Conservation (phyloP, 2,329 filamentous ascomycete genomes). For the Ilyonectria destructans region DNA sequence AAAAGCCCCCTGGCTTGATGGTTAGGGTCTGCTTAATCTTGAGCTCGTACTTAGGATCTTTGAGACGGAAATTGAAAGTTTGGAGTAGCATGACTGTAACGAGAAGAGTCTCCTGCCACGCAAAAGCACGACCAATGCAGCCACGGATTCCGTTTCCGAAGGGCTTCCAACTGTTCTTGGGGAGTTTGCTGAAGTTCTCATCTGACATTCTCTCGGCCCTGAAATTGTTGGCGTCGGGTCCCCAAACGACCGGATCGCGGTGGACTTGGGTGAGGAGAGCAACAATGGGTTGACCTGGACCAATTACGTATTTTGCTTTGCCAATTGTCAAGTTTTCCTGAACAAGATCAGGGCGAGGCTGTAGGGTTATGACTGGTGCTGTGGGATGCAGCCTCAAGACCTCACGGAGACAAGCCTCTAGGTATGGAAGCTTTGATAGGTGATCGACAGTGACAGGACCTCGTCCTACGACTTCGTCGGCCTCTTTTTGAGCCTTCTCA, state of each 20-base stretch:
- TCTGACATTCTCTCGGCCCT: conserved; percentile 76
- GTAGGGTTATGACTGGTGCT: conserved; percentile 47
- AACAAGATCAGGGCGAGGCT: conserved; percentile 42
- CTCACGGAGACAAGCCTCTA: conserved; percentile 76
- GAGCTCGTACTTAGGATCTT: conserved; percentile 71
- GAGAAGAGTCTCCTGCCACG: conserved; percentile 69
- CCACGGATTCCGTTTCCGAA: conserved; percentile 69
- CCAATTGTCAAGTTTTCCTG: conserved; percentile 60
- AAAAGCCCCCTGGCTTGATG: conserved; percentile 73
- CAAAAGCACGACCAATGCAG: conserved; percentile 70
- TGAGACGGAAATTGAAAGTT: conserved; percentile 76
- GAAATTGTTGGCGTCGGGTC: conserved; percentile 71
- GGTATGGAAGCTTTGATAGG: conserved; percentile 74
- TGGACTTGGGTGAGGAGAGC: conserved; percentile 67
- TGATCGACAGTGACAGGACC: conserved; percentile 72
- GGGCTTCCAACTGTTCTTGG: conserved; percentile 65
- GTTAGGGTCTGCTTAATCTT: conserved; percentile 70
- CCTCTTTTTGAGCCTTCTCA: conserved; percentile 72
- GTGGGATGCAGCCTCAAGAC: conserved; percentile 53
- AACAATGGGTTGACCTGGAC: conserved; percentile 61
- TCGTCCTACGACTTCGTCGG: conserved; percentile 72
- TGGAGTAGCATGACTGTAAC: conserved; percentile 72
- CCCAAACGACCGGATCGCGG: conserved; percentile 70
- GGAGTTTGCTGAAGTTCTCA: conserved; percentile 60
- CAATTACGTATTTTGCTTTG: conserved; percentile 69